phyloP scores from a whole-genome alignment of 73 alveolate species.

The Paramecium tetraurelia region DNA sequence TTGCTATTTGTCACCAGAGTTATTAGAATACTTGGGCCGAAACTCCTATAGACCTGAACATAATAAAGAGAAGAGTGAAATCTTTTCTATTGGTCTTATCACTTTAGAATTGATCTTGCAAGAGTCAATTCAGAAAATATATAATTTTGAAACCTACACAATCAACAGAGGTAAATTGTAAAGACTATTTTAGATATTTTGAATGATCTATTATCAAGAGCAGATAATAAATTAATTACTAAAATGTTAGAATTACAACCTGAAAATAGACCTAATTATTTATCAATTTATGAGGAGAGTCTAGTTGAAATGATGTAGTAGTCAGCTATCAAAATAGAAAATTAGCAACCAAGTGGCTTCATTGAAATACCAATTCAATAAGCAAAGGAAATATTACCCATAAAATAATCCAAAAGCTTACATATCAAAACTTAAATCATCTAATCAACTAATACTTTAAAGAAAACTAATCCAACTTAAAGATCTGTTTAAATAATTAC shows the following conservation, averaged over 20 bases:
- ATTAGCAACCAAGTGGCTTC: neutral
- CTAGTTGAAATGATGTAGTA: neutral
- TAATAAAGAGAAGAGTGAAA: constrained; percentile 20
- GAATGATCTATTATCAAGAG: neutral
- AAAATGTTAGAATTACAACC: neutral
- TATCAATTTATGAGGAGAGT: neutral
- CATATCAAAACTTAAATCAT: neutral
- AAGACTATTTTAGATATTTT: neutral
- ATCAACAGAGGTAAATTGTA: neutral
- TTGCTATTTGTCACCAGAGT: constrained; percentile 31
- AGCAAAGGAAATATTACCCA: neutral
- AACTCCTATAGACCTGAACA: neutral
- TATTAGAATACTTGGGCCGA: neutral
- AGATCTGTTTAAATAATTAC: neutral
- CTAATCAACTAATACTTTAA: neutral
- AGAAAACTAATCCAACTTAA: neutral
- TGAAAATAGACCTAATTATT: constrained; percentile 9
- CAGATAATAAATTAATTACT: neutral
- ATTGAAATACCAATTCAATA: neutral
- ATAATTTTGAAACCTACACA: neutral
- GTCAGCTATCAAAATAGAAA: neutral
- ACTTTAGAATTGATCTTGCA: neutral
- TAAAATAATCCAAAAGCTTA: neutral
- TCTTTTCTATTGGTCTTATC: neutral
- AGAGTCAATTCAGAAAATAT: neutral